These are phyloP conservation scores for Cryphonectria parasitica DNA, from an alignment of 2,329 filamentous ascomycete genomes.

Conservation along the genomic window DNA sequence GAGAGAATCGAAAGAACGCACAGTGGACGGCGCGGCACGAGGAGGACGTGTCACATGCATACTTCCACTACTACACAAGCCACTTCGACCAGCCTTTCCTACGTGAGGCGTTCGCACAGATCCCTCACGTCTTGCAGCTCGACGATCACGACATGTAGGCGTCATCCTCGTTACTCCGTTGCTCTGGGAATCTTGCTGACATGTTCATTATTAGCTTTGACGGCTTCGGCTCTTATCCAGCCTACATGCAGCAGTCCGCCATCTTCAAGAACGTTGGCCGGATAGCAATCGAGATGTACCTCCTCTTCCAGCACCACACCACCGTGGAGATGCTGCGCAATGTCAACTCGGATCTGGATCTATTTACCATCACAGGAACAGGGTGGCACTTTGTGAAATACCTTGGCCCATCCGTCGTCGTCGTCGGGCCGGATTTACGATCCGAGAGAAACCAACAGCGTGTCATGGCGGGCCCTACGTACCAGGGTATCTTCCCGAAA, in stretches of 20 bases:
- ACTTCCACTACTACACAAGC: constrained; percentile 98
- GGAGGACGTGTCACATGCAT: constrained; percentile 93
- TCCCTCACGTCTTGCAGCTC: constrained; percentile 88
- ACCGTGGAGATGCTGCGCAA: constrained; percentile 92
- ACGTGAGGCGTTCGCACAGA: constrained; percentile 94
- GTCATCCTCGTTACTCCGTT: constrained; percentile 81
- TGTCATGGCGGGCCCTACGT: constrained; percentile 94
- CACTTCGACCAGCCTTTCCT: constrained; percentile 97
- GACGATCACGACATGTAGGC: constrained; percentile 98
- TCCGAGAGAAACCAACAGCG: constrained; percentile 89
- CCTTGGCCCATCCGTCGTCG: constrained; percentile 85
- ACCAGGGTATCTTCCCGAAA: constrained; percentile 96
- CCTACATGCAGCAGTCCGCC: constrained; percentile 96
- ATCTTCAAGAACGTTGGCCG: constrained; percentile 98
- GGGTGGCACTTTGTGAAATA: constrained; percentile 99
- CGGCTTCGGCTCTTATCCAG: constrained; percentile 94
- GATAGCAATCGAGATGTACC: constrained; percentile 95
- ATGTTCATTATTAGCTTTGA: constrained; percentile 69
- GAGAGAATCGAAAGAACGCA: constrained; percentile 88
- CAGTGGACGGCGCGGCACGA: constrained; percentile 94
- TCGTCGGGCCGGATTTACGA: constrained; percentile 87
- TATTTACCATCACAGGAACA: constrained; percentile 96
- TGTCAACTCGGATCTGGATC: constrained; percentile 82
- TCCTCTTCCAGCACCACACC: constrained; percentile 97
- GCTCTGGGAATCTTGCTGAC: constrained; percentile 48